A percentile compares a stretch with the other conserved stretches of the same genome.
Evolutionary conservation across 2,329 filamentous ascomycete species (phyloP).

Genomic region (Blastomyces gilchristii): DNA sequence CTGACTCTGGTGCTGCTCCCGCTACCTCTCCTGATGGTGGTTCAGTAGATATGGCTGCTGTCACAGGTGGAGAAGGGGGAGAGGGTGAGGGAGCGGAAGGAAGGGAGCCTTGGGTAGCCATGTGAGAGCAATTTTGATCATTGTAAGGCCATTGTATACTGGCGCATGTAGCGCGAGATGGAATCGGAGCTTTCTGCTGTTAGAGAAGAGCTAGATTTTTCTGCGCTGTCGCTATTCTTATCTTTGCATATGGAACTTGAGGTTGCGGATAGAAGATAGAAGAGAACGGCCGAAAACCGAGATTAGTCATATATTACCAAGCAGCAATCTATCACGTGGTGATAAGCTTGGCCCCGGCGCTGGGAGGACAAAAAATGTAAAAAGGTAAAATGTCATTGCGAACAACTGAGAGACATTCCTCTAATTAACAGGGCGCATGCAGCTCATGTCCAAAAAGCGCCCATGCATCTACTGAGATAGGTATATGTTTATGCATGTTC

Average conservation of each 20-base stretch:
- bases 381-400: not conserved
- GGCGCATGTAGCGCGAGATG: not conserved
- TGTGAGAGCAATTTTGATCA: slow-evolving; percentile 6
- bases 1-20: not conserved
- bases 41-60: not conserved
- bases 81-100: not conserved
- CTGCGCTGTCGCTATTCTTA: not conserved
- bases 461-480: not conserved
- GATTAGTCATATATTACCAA: not conserved
- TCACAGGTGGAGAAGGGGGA: slow-evolving; percentile 1
- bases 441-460: slow-evolving; percentile 1
- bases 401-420: not conserved
- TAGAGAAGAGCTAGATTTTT: not conserved
- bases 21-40: not conserved
- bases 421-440: not conserved
- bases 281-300: not conserved
- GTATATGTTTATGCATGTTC: not conserved
- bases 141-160: slow-evolving; percentile 6
- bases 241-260: too few species aligned
- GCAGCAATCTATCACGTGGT: not conserved
- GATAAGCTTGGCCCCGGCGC: too few species aligned
- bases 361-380: not conserved
- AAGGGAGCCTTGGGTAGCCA: slow-evolving; percentile 4
- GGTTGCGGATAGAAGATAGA: not conserved
- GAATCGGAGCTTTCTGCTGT: not conserved